A percentile compares a stretch with the other conserved stretches of the same genome.
phyloP scores from a whole-genome alignment of 2,329 filamentous ascomycete species.

The Colletotrichum sp. region DNA sequence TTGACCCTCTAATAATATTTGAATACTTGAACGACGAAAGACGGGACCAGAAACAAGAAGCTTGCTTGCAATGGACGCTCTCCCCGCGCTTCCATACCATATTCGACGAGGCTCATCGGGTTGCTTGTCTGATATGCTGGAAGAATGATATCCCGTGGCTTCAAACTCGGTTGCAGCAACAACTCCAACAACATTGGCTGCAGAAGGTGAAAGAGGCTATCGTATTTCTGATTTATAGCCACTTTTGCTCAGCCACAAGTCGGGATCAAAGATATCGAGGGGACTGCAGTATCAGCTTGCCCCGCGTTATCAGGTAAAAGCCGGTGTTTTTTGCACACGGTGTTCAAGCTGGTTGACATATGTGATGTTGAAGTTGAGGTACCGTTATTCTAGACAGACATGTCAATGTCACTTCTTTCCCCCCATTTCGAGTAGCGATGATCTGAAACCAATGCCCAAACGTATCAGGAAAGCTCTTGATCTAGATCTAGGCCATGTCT shows the following conservation, averaged over 20 bases:
- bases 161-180: background rate
- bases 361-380: background rate
- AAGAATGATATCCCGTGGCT: background rate
- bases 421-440: background rate
- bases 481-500: too few relatives aligned
- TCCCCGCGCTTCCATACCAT: background rate
- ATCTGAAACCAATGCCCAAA: too few relatives aligned
- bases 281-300: background rate
- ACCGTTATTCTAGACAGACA: background rate
- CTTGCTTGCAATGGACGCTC: background rate
- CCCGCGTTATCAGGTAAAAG: background rate
- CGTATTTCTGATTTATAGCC: background rate
- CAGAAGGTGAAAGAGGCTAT: background rate
- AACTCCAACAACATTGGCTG: background rate
- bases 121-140: background rate
- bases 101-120: background rate
- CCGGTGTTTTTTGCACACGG: background rate
- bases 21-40: background rate
- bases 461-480: too few relatives aligned
- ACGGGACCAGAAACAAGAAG: background rate
- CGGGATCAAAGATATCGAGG: fast-evolving
- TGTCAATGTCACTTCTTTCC: background rate
- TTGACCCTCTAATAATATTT: background rate
- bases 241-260: fast-evolving
- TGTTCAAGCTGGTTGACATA: background rate